Evolutionary conservation across 1,284 basidiomycete genomes (phyloP).

Genomic region (Apiotrichum montevideense): DNA sequence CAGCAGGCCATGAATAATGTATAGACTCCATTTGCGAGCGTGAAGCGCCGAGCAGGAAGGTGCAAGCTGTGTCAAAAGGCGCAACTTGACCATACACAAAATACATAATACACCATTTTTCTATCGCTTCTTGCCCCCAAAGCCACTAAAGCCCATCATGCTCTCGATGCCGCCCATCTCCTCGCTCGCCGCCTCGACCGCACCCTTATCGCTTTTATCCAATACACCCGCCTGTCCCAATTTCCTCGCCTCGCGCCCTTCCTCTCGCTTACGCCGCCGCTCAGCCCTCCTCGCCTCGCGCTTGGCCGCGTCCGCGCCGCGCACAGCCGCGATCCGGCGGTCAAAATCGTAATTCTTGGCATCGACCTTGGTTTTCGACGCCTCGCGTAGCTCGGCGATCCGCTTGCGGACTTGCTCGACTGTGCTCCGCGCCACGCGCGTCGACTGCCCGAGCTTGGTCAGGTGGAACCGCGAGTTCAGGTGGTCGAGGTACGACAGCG

Average conservation of each 20-base stretch:
- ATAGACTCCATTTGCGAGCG: too few relatives aligned
- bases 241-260: conserved; percentile 28
- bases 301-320: conserved; percentile 51
- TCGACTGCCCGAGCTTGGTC: conserved; percentile 79
- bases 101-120: too few relatives aligned
- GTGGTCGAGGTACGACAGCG: conserved; percentile 87
- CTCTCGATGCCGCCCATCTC: conserved; percentile 58
- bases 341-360: conserved; percentile 92
- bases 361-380: conserved; percentile 68
- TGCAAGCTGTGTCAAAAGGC: too few relatives aligned
- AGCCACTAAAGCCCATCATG: conserved; percentile 91
- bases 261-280: conserved; percentile 44
- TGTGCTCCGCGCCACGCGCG: conserved; percentile 81
- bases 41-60: too few relatives aligned
- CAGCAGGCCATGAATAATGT: too few relatives aligned
- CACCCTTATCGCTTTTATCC: conserved; percentile 10
- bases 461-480: conserved; percentile 90
- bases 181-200: conserved; percentile 17
- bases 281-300: conserved; percentile 59
- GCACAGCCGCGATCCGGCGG: conserved; percentile 74
- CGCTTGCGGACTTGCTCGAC: conserved; percentile 83
- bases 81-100: too few relatives aligned
- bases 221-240: conserved; percentile 20
- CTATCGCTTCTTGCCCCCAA: conserved; percentile 51
- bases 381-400: conserved; percentile 77